Evolutionary conservation across 371 early-diverging fungal species (phyloP).

Genomic region (Synchytrium microbalum): DNA sequence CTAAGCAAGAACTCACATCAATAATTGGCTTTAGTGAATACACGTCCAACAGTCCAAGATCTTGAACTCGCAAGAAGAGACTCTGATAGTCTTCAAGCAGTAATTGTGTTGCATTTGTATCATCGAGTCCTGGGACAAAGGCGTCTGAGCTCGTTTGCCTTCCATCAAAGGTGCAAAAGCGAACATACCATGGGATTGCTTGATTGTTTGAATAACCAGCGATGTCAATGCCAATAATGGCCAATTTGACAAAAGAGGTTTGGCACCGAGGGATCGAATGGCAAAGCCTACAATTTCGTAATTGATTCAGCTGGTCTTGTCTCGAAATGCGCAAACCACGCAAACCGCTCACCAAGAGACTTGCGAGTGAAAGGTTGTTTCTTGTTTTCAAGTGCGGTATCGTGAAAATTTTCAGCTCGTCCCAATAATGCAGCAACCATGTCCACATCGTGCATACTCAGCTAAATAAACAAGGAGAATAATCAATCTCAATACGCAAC

Average conservation of each 20-base stretch:
- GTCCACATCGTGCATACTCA: neutral
- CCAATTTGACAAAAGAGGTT: neutral
- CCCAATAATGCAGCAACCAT: neutral
- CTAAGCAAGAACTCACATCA: slow-evolving; percentile 37
- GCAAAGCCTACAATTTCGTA: neutral
- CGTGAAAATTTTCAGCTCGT: neutral
- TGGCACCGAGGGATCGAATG: neutral
- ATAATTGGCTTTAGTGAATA: slow-evolving; percentile 54
- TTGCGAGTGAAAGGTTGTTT: neutral
- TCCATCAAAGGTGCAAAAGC: neutral
- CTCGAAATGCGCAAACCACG: slow-evolving; percentile 2
- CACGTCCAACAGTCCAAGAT: slow-evolving; percentile 44
- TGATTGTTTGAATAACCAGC: neutral
- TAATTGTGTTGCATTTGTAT: too few relatives aligned
- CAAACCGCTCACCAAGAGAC: neutral
- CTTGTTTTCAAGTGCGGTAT: neutral
- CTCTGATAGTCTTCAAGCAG: slow-evolving; percentile 27
- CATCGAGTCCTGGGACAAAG: neutral
- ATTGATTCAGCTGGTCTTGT: too few relatives aligned
- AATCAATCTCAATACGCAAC: neutral
- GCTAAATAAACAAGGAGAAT: neutral
- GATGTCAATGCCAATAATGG: neutral
- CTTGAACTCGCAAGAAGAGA: slow-evolving; percentile 27
- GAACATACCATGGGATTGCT: too few relatives aligned
- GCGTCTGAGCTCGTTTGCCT: neutral